phyloP scores from a whole-genome alignment of 805 yeast species.

The Spathaspora boniae region DNA sequence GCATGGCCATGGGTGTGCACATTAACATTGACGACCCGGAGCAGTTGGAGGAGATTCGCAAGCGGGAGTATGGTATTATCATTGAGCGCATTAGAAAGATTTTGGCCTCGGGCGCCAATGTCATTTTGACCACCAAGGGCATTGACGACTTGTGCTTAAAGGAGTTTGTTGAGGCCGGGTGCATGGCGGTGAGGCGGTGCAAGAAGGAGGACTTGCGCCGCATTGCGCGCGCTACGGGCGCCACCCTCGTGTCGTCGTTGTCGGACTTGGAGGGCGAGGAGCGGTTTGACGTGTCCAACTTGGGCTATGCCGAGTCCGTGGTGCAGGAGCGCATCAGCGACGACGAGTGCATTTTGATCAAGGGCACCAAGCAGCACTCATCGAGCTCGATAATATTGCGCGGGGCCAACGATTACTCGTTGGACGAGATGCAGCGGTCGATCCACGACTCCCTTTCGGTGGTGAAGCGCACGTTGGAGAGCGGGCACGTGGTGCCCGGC shows the following conservation, averaged over 20 bases:
- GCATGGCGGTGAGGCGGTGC: constrained; percentile 96
- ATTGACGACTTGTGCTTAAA: constrained; percentile 90
- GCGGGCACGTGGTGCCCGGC: constrained; percentile 95
- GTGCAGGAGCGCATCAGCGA: constrained; percentile 88
- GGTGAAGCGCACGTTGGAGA: constrained; percentile 92
- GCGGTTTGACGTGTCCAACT: constrained; percentile 75
- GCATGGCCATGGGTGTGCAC: constrained; percentile 98
- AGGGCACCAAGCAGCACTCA: constrained; percentile 88
- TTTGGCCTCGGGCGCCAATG: constrained; percentile 87
- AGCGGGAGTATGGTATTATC: constrained; percentile 82
- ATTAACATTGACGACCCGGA: constrained; percentile 97
- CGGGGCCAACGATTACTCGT: constrained; percentile 91
- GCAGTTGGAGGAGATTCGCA: constrained; percentile 87
- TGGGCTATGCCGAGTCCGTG: constrained; percentile 90
- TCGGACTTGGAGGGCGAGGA: constrained; percentile 96
- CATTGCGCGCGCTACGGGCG: constrained; percentile 98
- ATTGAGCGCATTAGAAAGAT: constrained; percentile 80
- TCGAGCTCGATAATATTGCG: constrained; percentile 88
- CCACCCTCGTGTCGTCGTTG: constrained; percentile 79
- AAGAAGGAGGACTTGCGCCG: constrained; percentile 94
- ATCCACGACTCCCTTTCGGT: constrained; percentile 91
- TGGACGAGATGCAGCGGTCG: constrained; percentile 98
- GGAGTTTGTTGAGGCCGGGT: constrained; percentile 86
- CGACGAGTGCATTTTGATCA: constrained; percentile 92
- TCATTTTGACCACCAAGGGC: constrained; percentile 89